Base-by-base conservation (phyloP, 192 early-diverging fungal species). In the Kappamyces sp. region DNA sequence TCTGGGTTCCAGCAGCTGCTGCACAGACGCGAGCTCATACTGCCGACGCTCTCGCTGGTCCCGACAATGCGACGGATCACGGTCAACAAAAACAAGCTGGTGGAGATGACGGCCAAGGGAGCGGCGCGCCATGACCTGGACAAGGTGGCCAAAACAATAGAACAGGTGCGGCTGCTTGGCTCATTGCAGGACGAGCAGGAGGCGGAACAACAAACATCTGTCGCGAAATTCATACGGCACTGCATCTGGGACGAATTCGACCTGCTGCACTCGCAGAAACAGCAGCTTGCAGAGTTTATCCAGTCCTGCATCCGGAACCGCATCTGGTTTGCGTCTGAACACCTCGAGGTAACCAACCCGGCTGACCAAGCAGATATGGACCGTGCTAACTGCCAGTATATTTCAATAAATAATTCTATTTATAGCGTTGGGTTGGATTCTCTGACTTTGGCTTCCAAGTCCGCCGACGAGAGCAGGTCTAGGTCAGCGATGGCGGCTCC, bases 201-300 rank as follows among this genome's bases (percentile, higher is more conserved):
- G 37, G 33, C 13, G 34, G 57, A 59, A 31, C 46, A 59, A 36
- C 57, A 59, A 47, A 31, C 23, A 3, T 36, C 38, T 12, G 44
- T 36, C 5, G 38, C 43, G 3, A 34, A 7, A n/a, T 35, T 47
- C 33, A 43, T 59, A 37, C 34, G 40, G 38, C 49, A 40, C 15
- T 59, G 57, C 46, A 32, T 59, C 5, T 59, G 40, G 36, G 36
- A n/a, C n/a, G 57, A 59, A 59, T 59, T 40, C 43, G n/a, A 9
- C 13, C 40, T 47, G 15, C 38, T 38, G 5, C 57, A 59, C 31
- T 5, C 8, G 12, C 57, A 38, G 9, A 59, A 59, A 59, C n/a
- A 43, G 10, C n/a, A 23, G 1, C 12, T 59, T 46, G 40, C 23
- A 23, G 23, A 23, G 23, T 23, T 23, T 35, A 13, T 57, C 41